Evolutionary conservation across 129 eudicot species (phyloP), one percentile per base, ranked within the genome.

Genomic region (Mikania micrantha): DNA sequence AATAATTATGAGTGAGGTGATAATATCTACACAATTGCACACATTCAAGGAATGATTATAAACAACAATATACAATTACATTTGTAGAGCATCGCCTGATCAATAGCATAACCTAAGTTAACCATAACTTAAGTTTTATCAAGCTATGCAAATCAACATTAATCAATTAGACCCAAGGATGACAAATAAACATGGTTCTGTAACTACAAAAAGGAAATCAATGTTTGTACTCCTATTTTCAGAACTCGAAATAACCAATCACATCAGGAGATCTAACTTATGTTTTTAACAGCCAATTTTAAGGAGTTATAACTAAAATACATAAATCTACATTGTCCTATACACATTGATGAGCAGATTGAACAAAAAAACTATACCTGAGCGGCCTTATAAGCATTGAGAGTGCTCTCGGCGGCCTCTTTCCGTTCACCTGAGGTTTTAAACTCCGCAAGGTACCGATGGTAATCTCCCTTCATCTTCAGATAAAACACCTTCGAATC

Each of bases 381-480:
- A 70, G 95, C 95, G 12, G 95, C 83, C 67, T 87, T 87, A 78
- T 87, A 87, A 29, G 90, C 95, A 29, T 78, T 78, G 63, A 87
- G 95, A 16, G 95, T 87, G 50, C 85, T 84, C 79, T 87, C 95
- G n/a, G 95, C 95, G 47, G 95, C 81, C 59, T 87, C 90, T 31
- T 87, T 87, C 27, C 95, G 72, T n/a, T 82, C 95, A 34, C 64
- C 85, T 4, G 79, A 85, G 19, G 86, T 77, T 83, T 87, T 87
- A 60, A 87, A 87, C 81, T 87, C 95, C 17, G 95, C 95, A 62
- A 87, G 73, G 61, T 87, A 87, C n/a, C 95, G 71, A 74, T 87
- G 87, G 77, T 87, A 87, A 71, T 84, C 95, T 3, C 95, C 95
- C 80, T 87, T 87, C 95, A 88, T 88, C 68, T 88, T 88, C 48